phyloP scores from a whole-genome alignment of 306 rosid species.

The Castanea crenata region DNA sequence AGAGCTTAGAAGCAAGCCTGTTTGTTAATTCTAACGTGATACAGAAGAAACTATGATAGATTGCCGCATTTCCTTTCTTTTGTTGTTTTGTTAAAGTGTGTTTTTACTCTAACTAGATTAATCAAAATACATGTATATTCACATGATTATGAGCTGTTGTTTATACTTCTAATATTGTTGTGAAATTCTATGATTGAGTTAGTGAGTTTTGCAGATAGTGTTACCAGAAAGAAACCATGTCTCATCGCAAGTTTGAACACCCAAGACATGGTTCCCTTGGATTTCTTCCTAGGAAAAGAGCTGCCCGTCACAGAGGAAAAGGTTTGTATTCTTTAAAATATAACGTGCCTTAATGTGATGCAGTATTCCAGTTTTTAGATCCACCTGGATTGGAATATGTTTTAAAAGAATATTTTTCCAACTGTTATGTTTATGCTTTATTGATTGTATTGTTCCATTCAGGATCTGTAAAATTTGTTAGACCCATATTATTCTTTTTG shows the following conservation, averaged over 20 bases:
- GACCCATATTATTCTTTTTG: not conserved
- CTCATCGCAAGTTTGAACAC: conserved; percentile 58
- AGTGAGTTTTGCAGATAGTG: conserved; percentile 12
- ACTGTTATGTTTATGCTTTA: not conserved
- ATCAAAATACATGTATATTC: not conserved
- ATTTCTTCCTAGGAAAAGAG: conserved; percentile 55
- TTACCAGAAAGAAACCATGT: conserved; percentile 28
- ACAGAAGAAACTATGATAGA: no score
- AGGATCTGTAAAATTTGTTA: not conserved
- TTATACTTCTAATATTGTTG: not conserved
- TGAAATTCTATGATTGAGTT: not conserved
- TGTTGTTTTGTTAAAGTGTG: not conserved
- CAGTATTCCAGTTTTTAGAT: not conserved
- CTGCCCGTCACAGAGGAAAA: conserved; percentile 57
- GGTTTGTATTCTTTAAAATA: conserved; percentile 8
- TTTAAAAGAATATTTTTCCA: no score
- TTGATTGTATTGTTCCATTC: not conserved
- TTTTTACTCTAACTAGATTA: not conserved
- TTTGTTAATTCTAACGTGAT: no score
- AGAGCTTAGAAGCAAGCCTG: no score
- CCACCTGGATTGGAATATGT: no score
- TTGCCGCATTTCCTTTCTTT: not conserved
- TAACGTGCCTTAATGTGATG: not conserved
- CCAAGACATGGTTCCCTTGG: conserved; percentile 61
- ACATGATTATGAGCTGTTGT: not conserved